Percentiles rank a stretch among this genome's conserved stretches.
Conservation (phyloP, 768 basidiomycete species). For the Lactarius pseudohatsudake region DNA sequence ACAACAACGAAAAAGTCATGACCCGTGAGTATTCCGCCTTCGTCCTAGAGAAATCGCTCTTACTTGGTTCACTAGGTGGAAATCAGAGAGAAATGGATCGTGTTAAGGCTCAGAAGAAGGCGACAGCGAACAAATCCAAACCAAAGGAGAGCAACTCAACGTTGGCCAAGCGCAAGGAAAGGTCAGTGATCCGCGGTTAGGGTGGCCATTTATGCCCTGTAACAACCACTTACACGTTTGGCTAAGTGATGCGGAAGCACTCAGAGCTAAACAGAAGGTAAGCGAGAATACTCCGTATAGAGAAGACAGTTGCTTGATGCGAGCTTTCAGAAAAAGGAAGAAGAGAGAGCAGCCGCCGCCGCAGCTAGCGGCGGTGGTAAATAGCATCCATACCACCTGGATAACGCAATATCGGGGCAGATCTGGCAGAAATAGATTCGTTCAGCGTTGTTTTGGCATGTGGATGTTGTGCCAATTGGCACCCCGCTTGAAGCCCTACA, state of each 20-base stretch:
- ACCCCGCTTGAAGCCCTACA: constrained; percentile 1
- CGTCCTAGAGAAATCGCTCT: background rate
- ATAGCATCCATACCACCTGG: constrained; percentile 28
- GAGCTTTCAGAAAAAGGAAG: constrained; percentile 36
- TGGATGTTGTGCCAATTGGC: background rate
- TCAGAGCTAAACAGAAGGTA: constrained; percentile 81
- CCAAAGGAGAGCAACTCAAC: constrained; percentile 64
- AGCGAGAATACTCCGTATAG: constrained; percentile 17
- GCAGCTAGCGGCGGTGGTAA: constrained; percentile 31
- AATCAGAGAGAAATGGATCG: constrained; percentile 82
- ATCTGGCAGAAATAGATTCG: constrained; percentile 27
- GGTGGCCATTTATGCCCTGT: constrained; percentile 10
- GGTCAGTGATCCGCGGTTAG: constrained; percentile 46
- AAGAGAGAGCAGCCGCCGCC: constrained; percentile 31
- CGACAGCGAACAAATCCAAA: constrained; percentile 54
- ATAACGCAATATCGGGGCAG: constrained; percentile 18
- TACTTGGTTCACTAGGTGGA: constrained; percentile 51
- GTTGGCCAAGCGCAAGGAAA: constrained; percentile 72
- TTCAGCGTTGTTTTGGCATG: background rate
- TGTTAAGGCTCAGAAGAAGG: constrained; percentile 71
- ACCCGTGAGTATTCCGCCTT: constrained; percentile 23
- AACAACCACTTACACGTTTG: constrained; percentile 34
- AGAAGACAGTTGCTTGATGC: background rate
- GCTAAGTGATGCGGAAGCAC: constrained; percentile 68
- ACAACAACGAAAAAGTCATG: constrained; percentile 21